Evolutionary conservation across 805 yeast genomes (phyloP), one percentile per base, ranked within the genome.

Genomic region (Saccharomycopsis vini): DNA sequence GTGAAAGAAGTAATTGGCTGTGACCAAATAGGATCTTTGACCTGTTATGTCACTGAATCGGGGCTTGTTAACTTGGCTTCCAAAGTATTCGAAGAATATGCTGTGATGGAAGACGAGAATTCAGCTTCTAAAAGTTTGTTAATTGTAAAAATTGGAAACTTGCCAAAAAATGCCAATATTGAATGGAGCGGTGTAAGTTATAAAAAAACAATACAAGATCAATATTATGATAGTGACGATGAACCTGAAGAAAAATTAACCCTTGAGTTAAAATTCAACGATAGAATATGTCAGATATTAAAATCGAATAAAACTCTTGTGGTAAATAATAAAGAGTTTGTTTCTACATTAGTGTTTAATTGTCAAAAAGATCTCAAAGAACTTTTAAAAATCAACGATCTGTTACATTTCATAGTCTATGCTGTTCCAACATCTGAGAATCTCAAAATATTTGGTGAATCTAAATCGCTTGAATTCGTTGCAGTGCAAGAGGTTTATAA

Each of bases 141-240:
- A 10, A 64, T 81, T 10, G 81, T 75, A 0, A 66, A 71, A 52
- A 81, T 82, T 1, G 58, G 65, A 0, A 68, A 62, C 28, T 62
- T 86, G 40, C 95, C 95, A 4, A 72, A 71, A 42, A 64, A 66
- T 32, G 87, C 89, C 0, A 57, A 58, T 18, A 72, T 81, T 28
- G 95, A 86, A 62, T 83, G 94, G 90, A 75, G 80, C 30, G 94
- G 90, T 1, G 48, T 73, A 3, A 60, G 76, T 4, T 75, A 68
- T 48, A 69, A 71, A 44, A 56, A 52, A 2, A 38, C 45, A 23
- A 58, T 55, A 1, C 50, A 56, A n/a, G 62, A 54, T 2, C 52
- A 50, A 2, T n/a, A n/a, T n/a, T n/a, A n/a, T n/a, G 68, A 61
- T 10, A 62, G 57, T 18, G 65, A 56, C 2, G 59, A 57, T 18